Evolutionary conservation across 2,329 filamentous ascomycete genomes (phyloP), one percentile per base, ranked within the genome.

Genomic region (Tolypocladium sp.): DNA sequence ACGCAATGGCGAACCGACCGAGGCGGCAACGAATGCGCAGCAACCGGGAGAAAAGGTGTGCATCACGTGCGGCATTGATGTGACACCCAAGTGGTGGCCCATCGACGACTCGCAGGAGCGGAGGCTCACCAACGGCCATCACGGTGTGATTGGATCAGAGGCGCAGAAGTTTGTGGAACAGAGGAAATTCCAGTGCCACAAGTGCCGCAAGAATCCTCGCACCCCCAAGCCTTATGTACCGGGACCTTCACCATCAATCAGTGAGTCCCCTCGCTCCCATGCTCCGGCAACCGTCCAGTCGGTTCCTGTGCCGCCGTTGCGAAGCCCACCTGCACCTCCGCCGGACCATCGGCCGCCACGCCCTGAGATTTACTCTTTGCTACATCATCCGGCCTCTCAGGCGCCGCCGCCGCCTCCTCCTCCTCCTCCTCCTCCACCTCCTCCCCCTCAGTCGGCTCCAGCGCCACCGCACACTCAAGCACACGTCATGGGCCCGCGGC

Each of bases 71-170:
- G 81, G 81, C 41, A 81, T 88, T 59, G 87, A 92, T 68, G 82
- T 88, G 56, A 91, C 87, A 65, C 89, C 88, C 5, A 87, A 82
- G 67, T 92, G 89, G 89, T 89, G 88, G 81, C 76, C 81, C 3
- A 81, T 83, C 58, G 77, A 82, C 64, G 74, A 79, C 62, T 69
- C 70, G 0, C 79, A 82, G 63, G 81, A 82, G 66, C 81, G 74
- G 56, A 77, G 75, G 63, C 75, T 81, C 51, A 79, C 72, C 53
- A 84, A 81, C 64, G 83, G 79, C 7, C 77, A 80, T 63, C 72
- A 76, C 35, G 80, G 78, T 51, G 72, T 69, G 49, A 72, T 83
- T 57, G 80, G 82, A 54, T 75, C 75, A n/a, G 82, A 85, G 66
- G 82, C 81, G 8, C 77, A 79, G 65, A 83, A 80, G 68, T 85